These are phyloP conservation scores for Umbelopsis sp. DNA, from an alignment of 371 early-diverging fungal genomes.

Conservation along the genomic window DNA sequence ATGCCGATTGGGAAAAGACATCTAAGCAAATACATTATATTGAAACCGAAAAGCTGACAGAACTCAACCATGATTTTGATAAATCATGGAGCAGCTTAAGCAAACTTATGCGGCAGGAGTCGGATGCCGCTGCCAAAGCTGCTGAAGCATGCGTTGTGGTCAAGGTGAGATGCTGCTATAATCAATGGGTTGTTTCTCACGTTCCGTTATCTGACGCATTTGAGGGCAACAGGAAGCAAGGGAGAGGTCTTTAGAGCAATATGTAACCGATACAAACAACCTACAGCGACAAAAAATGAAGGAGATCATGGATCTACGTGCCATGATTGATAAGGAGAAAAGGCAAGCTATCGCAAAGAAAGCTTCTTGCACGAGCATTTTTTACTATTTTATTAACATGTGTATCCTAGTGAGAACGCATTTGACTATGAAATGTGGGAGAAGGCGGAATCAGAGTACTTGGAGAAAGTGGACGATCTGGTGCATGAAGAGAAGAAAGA, in stretches of 20 bases:
- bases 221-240: neutral
- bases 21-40: constrained; percentile 1
- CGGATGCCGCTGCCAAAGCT: neutral
- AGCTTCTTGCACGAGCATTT: too few species aligned
- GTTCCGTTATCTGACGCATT: neutral
- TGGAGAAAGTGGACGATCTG: constrained; percentile 25
- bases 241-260: neutral
- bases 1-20: constrained; percentile 12
- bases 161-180: neutral
- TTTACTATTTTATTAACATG: neutral
- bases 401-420: constrained; percentile 25
- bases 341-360: neutral
- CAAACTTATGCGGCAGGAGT: constrained; percentile 7
- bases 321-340: constrained; percentile 18
- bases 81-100: neutral
- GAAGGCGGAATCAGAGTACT: constrained; percentile 25
- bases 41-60: neutral
- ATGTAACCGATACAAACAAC: constrained; percentile 12
- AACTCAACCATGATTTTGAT: neutral
- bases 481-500: constrained; percentile 24
- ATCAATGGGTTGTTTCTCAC: neutral
- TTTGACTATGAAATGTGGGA: constrained; percentile 38
- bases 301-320: neutral
- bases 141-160: constrained; percentile 9
- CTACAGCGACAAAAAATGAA: constrained; percentile 6